Base-by-base conservation (phyloP, 1,139 yeast genomes). In the Pneumocystis canis region DNA sequence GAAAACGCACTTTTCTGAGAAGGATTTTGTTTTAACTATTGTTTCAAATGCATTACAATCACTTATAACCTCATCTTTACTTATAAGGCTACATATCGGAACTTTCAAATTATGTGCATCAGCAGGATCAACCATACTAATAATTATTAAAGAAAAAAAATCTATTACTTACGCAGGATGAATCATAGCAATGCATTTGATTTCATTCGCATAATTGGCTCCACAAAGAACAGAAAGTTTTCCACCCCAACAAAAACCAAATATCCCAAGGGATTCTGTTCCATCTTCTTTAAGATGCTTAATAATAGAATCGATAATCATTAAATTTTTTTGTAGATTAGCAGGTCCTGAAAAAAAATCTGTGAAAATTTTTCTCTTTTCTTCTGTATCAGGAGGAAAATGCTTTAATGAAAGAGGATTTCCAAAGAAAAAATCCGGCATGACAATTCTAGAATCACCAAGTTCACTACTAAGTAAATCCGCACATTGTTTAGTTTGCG, bases 171-270 rank as follows among this genome's bases (percentile, higher is more conserved):
- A 33, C 54, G 61, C 41, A 28, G 61, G 61, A 40, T 59, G 61
- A 40, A 33, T 20, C 54, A 59, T 47, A 31, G 61, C 61, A 40
- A 59, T 32, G 3, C 60, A 14, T 11, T 59, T 33, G 7, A 59
- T 9, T 20, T 37, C 20, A 20, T 40, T 16, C 6, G 61, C 32
- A 59, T 25, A 28, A 28, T 20, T 16, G 7, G 31, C 54, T 47
- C 54, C 54, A 25, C 54, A 11, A 47, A 47, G 54, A 20, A 53
- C 54, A 14, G 56, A 33, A 20, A 59, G 47, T 31, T 59, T 59
- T 11, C 54, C 41, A 14, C 61, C 61, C 61, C 61, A 59, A 30
- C 61, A 59, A 59, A 59, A 59, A 16, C 61, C 61, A 16, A 40
- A 59, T 20, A 59, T 47, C 5, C n/a, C 61, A 28, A 59, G 61